A percentile compares a stretch with the other conserved stretches of the same genome.
These are phyloP conservation scores for Erysiphe neolycopersici DNA, from an alignment of 2,329 filamentous ascomycete species.

Conservation along the genomic window DNA sequence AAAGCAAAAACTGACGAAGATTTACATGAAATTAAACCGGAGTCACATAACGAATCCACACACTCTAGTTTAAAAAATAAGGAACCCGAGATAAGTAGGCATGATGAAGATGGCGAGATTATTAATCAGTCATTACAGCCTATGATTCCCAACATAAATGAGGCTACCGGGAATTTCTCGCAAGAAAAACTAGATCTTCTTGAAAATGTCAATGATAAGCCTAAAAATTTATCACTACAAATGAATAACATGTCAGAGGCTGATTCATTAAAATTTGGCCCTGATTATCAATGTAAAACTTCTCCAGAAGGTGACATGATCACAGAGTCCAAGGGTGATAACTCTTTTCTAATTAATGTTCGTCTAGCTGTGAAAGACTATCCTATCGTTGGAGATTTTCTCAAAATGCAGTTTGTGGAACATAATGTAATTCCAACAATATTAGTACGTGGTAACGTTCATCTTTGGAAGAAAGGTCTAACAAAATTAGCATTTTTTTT, in stretches of 20 bases:
- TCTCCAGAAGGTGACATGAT: background rate
- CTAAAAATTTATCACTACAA: too few species aligned
- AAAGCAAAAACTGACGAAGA: background rate
- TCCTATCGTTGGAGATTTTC: conserved; percentile 62
- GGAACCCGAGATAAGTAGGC: background rate
- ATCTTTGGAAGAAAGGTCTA: conserved; percentile 1
- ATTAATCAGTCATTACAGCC: too few species aligned
- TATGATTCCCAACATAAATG: too few species aligned
- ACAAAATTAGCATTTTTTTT: conserved; percentile 61
- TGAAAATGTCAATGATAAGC: too few species aligned
- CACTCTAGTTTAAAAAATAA: background rate
- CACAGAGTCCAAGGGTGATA: background rate
- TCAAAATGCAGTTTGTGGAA: conserved; percentile 93
- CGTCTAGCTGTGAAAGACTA: conserved; percentile 2
- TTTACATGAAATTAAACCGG: background rate
- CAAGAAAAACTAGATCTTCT: too few species aligned
- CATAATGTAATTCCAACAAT: conserved; percentile 88
- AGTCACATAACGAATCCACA: background rate
- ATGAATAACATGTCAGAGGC: too few species aligned
- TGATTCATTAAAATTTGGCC: too few species aligned
- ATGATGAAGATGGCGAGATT: too few species aligned
- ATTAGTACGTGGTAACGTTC: conserved; percentile 31
- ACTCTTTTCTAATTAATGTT: background rate
- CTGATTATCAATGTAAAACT: too few species aligned
- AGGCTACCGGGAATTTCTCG: too few species aligned